Evolutionary conservation across 108 stramenopile species (phyloP).

Genomic region (Skeletonema marinoi): DNA sequence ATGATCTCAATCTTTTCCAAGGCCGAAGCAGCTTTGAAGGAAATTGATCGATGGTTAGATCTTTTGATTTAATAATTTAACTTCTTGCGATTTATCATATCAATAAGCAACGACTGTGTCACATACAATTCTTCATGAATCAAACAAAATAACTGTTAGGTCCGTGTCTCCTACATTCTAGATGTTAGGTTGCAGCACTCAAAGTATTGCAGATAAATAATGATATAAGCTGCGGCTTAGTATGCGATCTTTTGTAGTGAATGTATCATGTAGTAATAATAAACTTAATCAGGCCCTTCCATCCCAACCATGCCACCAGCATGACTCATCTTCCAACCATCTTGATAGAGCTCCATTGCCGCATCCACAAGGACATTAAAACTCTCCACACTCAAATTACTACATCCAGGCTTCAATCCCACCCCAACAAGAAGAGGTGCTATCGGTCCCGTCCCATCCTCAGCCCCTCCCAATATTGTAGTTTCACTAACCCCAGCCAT

Average conservation of each 20-base stretch:
- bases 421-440: slow-evolving; percentile 34
- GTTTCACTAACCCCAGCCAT: slow-evolving; percentile 29
- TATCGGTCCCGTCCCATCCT: slow-evolving; percentile 30
- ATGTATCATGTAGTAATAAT: too few species aligned
- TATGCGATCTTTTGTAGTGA: too few species aligned
- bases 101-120: too few species aligned
- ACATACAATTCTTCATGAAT: too few species aligned
- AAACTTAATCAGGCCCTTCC: slow-evolving; percentile 32
- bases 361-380: slow-evolving; percentile 25
- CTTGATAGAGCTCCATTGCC: slow-evolving; percentile 30
- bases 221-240: too few species aligned
- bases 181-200: too few species aligned
- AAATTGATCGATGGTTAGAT: slow-evolving; percentile 32
- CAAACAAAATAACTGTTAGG: too few species aligned
- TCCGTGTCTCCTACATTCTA: too few species aligned
- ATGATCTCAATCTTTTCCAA: slow-evolving; percentile 28
- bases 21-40: slow-evolving; percentile 18
- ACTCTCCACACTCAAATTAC: slow-evolving; percentile 17
- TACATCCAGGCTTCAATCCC: slow-evolving; percentile 22
- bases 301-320: slow-evolving; percentile 20
- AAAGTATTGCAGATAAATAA: too few species aligned
- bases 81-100: too few species aligned
- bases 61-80: neutral
- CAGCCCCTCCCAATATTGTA: slow-evolving; percentile 27
- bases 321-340: slow-evolving; percentile 18